Percentiles rank a stretch among this genome's conserved stretches.
These are phyloP conservation scores for Phytophthora chlamydospora DNA, from an alignment of 352 stramenopile genomes.

Conservation along the genomic window DNA sequence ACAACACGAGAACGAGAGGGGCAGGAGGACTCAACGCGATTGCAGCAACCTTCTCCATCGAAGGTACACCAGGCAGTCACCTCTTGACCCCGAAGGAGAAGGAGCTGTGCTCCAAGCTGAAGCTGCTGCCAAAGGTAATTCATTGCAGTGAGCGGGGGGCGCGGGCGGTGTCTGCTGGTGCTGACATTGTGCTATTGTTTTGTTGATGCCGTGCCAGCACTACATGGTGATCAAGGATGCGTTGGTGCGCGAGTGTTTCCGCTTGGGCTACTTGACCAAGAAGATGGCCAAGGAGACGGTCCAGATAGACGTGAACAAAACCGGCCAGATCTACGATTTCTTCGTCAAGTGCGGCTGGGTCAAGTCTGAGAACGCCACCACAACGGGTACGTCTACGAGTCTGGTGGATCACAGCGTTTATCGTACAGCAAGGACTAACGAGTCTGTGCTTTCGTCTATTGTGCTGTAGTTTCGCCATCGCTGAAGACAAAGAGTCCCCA, in stretches of 20 bases:
- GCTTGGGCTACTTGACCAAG: constrained; percentile 76
- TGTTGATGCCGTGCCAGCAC: constrained; percentile 51
- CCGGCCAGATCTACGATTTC: constrained; percentile 89
- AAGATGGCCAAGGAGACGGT: constrained; percentile 88
- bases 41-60: constrained; percentile 72
- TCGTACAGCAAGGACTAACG: neutral
- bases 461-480: constrained; percentile 31
- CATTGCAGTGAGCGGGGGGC: neutral
- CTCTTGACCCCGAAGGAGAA: constrained; percentile 92
- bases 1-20: constrained; percentile 42
- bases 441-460: neutral
- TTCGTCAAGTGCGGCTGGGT: constrained; percentile 91
- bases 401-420: too few species aligned
- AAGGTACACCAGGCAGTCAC: constrained; percentile 83
- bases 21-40: constrained; percentile 33
- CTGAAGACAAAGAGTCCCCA: constrained; percentile 31
- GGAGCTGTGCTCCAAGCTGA: constrained; percentile 89
- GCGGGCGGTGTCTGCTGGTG: neutral
- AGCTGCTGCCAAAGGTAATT: constrained; percentile 89
- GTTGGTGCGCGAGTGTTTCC: constrained; percentile 90
- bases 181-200: constrained; percentile 1
- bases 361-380: constrained; percentile 56
- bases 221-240: constrained; percentile 97
- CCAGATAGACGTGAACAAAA: constrained; percentile 91
- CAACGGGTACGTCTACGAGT: constrained; percentile 49